phyloP scores from a whole-genome alignment of 306 rosid genomes.

The Spatholobus suberectus region DNA sequence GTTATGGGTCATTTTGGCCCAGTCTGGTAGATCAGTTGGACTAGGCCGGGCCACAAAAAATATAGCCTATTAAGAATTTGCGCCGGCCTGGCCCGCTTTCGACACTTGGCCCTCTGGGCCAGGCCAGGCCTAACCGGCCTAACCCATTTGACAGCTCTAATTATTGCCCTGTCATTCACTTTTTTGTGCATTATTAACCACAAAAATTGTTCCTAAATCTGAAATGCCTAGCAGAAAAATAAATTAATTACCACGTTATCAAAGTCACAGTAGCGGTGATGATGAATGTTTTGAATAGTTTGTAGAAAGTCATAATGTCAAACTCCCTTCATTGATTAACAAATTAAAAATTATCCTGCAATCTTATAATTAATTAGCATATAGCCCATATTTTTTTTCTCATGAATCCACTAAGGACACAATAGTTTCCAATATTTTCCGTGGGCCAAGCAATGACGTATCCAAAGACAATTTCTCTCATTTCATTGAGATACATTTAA shows the following conservation, averaged over 20 bases:
- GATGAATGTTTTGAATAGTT: not conserved
- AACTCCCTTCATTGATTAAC: not conserved
- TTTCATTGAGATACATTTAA: not conserved
- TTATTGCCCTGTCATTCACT: too few species aligned
- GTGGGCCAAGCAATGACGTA: not conserved
- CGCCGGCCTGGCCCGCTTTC: too few species aligned
- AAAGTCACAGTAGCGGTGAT: not conserved
- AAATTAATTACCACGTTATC: not conserved
- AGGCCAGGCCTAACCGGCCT: too few species aligned
- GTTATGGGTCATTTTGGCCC: too few species aligned
- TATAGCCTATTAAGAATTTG: too few species aligned
- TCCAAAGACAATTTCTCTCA: not conserved
- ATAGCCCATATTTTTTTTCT: not conserved
- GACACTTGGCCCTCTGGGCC: too few species aligned
- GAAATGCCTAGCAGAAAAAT: not conserved
- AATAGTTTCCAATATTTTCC: not conserved
- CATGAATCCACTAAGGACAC: not conserved
- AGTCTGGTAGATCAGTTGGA: too few species aligned
- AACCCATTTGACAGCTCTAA: too few species aligned
- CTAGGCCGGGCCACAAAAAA: too few species aligned
- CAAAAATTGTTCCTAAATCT: not conserved
- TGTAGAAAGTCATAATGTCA: not conserved
- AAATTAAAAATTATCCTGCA: not conserved
- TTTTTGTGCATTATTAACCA: not conserved
- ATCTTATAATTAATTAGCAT: not conserved